A percentile compares a stretch with the other conserved stretches of the same genome.
These are phyloP conservation scores for Podospora appendiculata DNA, from an alignment of 495 filamentous ascomycete genomes.

Conservation along the genomic window DNA sequence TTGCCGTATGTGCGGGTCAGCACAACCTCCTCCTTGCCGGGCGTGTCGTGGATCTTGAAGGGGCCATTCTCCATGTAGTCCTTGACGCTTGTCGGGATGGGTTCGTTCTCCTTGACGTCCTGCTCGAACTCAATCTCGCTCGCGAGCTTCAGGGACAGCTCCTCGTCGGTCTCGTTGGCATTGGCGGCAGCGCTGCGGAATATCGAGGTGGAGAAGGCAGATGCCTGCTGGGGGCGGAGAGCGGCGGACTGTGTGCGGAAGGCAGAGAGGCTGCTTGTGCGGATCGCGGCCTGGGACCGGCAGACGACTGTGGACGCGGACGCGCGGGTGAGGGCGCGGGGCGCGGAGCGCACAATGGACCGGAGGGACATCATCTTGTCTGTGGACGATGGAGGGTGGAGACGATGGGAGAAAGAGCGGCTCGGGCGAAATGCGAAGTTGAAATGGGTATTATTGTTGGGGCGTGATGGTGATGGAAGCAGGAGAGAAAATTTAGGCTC, in stretches of 20 bases:
- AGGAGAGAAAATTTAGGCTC: no score
- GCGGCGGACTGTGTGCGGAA: slow-evolving; percentile 22
- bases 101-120: slow-evolving; percentile 48
- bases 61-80: slow-evolving; percentile 65
- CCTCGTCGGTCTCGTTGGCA: slow-evolving; percentile 52
- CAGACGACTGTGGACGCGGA: slow-evolving; percentile 43
- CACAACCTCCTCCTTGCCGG: slow-evolving; percentile 79
- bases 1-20: slow-evolving; percentile 77
- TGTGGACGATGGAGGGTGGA: neutral
- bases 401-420: slow-evolving; percentile 3
- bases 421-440: neutral
- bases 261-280: slow-evolving; percentile 11
- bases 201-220: slow-evolving; percentile 67
- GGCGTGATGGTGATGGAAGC: no score
- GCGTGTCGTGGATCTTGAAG: slow-evolving; percentile 67
- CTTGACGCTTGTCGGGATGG: slow-evolving; percentile 54
- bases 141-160: slow-evolving; percentile 70
- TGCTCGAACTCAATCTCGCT: slow-evolving; percentile 65
- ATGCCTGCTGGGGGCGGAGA: slow-evolving; percentile 47
- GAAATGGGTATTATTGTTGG: neutral
- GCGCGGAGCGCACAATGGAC: slow-evolving; percentile 60
- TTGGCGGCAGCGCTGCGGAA: slow-evolving; percentile 35
- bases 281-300: slow-evolving; percentile 26
- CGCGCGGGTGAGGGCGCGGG: slow-evolving; percentile 58
- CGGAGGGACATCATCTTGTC: slow-evolving; percentile 71